Base-by-base conservation (phyloP, 192 early-diverging fungal genomes). In the Umbelopsis sp. region DNA sequence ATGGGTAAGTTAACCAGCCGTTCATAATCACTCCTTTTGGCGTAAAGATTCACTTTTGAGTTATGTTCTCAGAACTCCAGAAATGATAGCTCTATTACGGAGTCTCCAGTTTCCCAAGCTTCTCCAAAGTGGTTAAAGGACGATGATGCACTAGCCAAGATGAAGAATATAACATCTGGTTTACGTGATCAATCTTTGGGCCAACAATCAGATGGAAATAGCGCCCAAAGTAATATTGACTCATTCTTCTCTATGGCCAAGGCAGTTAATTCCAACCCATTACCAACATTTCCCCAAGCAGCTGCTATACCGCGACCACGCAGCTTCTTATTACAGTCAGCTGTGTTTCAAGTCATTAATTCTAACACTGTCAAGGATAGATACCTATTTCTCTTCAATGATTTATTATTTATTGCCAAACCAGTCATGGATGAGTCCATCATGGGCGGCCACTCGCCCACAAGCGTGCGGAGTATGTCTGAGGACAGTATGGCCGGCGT, bases 361-460 rank as follows among this genome's bases (percentile, higher is more conserved):
- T 78, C 85, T 0, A 86, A 82, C 13, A 90, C 86, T 18, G 85
- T 86, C 66, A 91, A 91, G 66, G 87, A 91, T 46, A 78, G 89
- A 5, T 89, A 88, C 64, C 75, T 91, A 5, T 91, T 91, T 70
- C 72, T 91, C 0, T 91, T 91, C 46, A 86, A 70, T 45, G 89
- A 91, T 51, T 71, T 90, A 1, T 21, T 91, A 46, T 64, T 91
- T 41, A 91, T 91, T 30, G 85, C 88, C 44, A 91, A 91, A 67
- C 85, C 83, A 3, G 79, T 89, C 47, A 76, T 81, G 61, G 83
- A 84, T 16, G 85, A 86, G 35, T 72, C 68, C 22, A 80, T 76
- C 25, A 80, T 80, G 55, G 33, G 55, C 7, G 27, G 30, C 9
- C 55, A 16, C 30, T 16, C 55, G 5, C 33, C 55, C 0, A 15